Evolutionary conservation across 441 rosid species (phyloP), one percentile per base, ranked within the genome.

Genomic region (Theobroma grandiflorum): DNA sequence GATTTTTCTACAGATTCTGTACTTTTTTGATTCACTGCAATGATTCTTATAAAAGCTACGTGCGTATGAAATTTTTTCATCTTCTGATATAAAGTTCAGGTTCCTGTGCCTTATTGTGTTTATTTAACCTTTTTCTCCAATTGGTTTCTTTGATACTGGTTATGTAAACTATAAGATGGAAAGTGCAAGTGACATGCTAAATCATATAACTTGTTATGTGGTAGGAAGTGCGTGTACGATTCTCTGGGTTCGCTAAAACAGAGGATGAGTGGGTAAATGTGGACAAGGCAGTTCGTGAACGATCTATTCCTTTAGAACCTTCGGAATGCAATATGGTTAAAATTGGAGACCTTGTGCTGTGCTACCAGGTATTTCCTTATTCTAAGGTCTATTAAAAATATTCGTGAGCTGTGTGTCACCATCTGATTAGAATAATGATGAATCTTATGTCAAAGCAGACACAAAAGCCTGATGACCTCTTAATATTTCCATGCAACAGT

Each of bases 191-290:
- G 74, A 55, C n/a, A 52, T 71, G 11, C 22, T 31, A 75, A 75
- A 26, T n/a, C 55, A 22, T 22, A 57, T 43, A n/a, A 61, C n/a
- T 64, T 63, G 71, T 61, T 80, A 69, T 77, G 66, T 84, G 33
- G 75, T 86, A 92, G 95, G 95, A 90, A 87, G 95, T 84, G 68
- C 94, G 94, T 76, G 91, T 88, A 47, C 85, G 95, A 18, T 92
- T 84, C 80, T 50, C 92, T 72, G 94, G 95, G 33, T 92, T 85
- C 37, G 82, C 72, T 55, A 86, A 89, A 58, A 49, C 69, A 49
- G 87, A 92, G 53, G 95, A 92, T 77, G 95, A 92, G 84, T 92
- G 95, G 95, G 90, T 92, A 75, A 89, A 82, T 11, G 91, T 92
- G 45, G 85, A 61, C 74, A 72, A 45, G 4, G 84, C 67, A 50